phyloP scores from a whole-genome alignment of 768 basidiomycete species.

The Epithele typhae region DNA sequence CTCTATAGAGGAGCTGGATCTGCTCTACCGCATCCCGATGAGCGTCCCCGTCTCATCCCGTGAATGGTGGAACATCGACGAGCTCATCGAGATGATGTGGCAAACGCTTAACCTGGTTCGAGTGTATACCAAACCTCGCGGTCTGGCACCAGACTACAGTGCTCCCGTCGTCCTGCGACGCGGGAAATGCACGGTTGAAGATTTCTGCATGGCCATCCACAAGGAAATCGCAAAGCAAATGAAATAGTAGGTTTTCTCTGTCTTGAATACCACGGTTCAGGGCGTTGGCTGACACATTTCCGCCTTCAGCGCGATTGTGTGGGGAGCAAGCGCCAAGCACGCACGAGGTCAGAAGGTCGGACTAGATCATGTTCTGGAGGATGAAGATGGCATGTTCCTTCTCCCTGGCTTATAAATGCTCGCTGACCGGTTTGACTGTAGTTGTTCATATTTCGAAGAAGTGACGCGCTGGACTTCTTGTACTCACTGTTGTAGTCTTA shows the following conservation, averaged over 20 bases:
- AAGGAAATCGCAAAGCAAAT: constrained; percentile 97
- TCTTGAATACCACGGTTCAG: neutral
- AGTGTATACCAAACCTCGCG: constrained; percentile 95
- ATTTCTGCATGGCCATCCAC: constrained; percentile 91
- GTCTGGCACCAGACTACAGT: constrained; percentile 85
- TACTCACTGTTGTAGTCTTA: constrained; percentile 10
- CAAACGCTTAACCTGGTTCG: constrained; percentile 86
- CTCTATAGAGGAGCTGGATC: constrained; percentile 95
- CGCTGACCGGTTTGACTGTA: constrained; percentile 23
- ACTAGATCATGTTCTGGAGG: constrained; percentile 78
- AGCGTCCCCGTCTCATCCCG: constrained; percentile 92
- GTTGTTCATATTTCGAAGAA: constrained; percentile 62
- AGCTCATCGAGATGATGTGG: constrained; percentile 94
- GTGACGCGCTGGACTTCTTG: constrained; percentile 21
- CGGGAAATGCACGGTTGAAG: constrained; percentile 65
- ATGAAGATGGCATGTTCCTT: constrained; percentile 71
- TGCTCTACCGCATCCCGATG: constrained; percentile 92
- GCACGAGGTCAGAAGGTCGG: constrained; percentile 95
- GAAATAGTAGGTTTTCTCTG: constrained; percentile 69
- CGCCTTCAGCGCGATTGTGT: constrained; percentile 71
- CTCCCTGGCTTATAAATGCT: too few species aligned
- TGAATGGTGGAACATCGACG: constrained; percentile 96
- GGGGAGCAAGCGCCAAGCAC: constrained; percentile 98
- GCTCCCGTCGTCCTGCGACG: constrained; percentile 83
- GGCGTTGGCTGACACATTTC: neutral